Conservation (phyloP, 140 eudicot species). For the Anethum foeniculum region DNA sequence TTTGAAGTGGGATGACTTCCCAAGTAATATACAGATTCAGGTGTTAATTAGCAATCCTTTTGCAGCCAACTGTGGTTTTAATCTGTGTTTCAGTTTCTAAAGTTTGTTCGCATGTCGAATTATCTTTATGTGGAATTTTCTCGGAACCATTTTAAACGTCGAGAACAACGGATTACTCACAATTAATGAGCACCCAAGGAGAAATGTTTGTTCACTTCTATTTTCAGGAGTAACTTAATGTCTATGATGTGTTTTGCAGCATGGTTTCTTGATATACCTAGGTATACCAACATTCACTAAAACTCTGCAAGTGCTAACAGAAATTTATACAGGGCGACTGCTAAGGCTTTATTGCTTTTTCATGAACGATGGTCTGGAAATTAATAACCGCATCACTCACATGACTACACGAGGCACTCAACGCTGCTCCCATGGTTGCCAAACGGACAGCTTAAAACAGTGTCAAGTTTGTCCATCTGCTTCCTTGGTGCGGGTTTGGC, state of each 20-base stretch:
- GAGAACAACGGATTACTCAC: neutral
- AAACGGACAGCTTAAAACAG: constrained; percentile 66
- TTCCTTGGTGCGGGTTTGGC: constrained; percentile 87
- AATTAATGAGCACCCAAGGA: too few species aligned
- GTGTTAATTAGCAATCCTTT: neutral
- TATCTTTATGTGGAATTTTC: too few species aligned
- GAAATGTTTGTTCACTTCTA: too few species aligned
- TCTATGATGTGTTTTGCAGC: too few species aligned
- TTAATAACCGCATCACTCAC: constrained; percentile 27
- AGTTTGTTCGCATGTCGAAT: too few species aligned
- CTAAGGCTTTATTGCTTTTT: neutral
- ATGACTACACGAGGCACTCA: constrained; percentile 54
- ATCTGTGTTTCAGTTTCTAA: too few species aligned
- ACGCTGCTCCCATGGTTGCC: constrained; percentile 88
- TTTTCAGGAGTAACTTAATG: too few species aligned
- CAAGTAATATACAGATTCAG: neutral
- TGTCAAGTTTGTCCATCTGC: constrained; percentile 84
- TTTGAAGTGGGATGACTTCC: neutral
- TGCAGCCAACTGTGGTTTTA: neutral
- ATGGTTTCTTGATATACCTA: too few species aligned
- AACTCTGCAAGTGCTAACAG: too few species aligned
- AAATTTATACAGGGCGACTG: too few species aligned
- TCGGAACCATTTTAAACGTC: neutral
- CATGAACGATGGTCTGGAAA: neutral
- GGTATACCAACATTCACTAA: too few species aligned